Percentiles rank a stretch among this genome's conserved stretches.
These are phyloP conservation scores for Suillus subaureus DNA, from an alignment of 768 basidiomycete genomes.

Conservation along the genomic window DNA sequence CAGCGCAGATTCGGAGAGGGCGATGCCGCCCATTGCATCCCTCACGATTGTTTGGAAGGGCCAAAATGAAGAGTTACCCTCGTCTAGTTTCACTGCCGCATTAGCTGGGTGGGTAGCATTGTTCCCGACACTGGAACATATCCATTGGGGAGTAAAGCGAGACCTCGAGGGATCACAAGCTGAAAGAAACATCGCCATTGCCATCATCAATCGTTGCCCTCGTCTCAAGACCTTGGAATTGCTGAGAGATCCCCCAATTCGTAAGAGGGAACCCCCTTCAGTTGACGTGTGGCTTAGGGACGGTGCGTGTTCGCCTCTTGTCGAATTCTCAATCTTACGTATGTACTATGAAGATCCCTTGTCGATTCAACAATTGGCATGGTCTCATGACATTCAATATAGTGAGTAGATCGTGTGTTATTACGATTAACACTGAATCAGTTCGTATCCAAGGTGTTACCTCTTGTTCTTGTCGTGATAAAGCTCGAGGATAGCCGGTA, in stretches of 20 bases:
- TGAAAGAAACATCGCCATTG: constrained; percentile 1
- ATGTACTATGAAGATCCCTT: not conserved
- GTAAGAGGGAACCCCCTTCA: not conserved
- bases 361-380: constrained; percentile 3
- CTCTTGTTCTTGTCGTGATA: constrained; percentile 2
- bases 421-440: not conserved
- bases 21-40: not conserved
- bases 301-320: not conserved
- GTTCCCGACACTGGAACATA: constrained; percentile 1
- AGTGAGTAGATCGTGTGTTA: not conserved
- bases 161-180: constrained; percentile 5
- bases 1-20: not conserved
- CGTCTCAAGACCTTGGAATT: constrained; percentile 8
- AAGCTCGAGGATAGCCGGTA: not conserved
- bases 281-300: constrained; percentile 5
- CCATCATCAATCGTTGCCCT: constrained; percentile 2
- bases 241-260: not conserved
- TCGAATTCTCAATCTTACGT: not conserved
- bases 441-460: not conserved
- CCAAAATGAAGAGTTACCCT: constrained; percentile 1
- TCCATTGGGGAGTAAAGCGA: constrained; percentile 3
- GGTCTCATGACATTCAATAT: not conserved
- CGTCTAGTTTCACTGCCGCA: constrained; percentile 2
- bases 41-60: constrained; percentile 2
- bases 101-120: constrained; percentile 3